Percentiles rank a stretch among this genome's conserved stretches.
These are phyloP conservation scores for Pichia sp. DNA, from an alignment of 1,139 yeast species.

Conservation along the genomic window DNA sequence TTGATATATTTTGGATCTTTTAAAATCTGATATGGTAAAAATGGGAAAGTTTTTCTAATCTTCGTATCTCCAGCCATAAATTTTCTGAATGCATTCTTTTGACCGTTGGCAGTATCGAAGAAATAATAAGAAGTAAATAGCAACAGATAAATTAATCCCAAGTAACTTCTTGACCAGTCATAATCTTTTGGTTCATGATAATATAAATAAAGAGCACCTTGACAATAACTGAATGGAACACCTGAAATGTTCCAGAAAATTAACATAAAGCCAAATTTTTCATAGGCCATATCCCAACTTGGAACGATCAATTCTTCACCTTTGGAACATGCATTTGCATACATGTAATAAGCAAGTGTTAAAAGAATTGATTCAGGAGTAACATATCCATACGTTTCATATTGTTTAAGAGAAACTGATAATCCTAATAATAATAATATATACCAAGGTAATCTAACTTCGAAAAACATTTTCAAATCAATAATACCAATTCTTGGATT, in stretches of 20 bases:
- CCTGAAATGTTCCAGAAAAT: constrained; percentile 99
- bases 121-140: constrained; percentile 75
- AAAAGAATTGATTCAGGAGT: constrained; percentile 71
- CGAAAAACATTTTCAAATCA: constrained; percentile 94
- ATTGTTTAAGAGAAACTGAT: constrained; percentile 72
- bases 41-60: constrained; percentile 86
- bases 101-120: constrained; percentile 93
- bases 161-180: constrained; percentile 59
- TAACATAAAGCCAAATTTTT: constrained; percentile 96
- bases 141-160: constrained; percentile 46
- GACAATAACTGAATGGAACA: constrained; percentile 96
- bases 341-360: constrained; percentile 82
- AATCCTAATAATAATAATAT: constrained; percentile 73
- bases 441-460: constrained; percentile 96
- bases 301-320: constrained; percentile 97
- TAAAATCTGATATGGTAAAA: constrained; percentile 75
- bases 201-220: constrained; percentile 76
- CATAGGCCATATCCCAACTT: constrained; percentile 99
- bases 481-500: constrained; percentile 92
- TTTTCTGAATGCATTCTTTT: constrained; percentile 90
- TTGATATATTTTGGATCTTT: constrained; percentile 78
- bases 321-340: constrained; percentile 95
- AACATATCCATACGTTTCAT: constrained; percentile 72
- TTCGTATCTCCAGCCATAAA: constrained; percentile 71
- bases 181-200: constrained; percentile 82